A percentile compares a stretch with the other conserved stretches of the same genome.
phyloP scores from a whole-genome alignment of 1,284 basidiomycete species.

The Pterulicium gracile region DNA sequence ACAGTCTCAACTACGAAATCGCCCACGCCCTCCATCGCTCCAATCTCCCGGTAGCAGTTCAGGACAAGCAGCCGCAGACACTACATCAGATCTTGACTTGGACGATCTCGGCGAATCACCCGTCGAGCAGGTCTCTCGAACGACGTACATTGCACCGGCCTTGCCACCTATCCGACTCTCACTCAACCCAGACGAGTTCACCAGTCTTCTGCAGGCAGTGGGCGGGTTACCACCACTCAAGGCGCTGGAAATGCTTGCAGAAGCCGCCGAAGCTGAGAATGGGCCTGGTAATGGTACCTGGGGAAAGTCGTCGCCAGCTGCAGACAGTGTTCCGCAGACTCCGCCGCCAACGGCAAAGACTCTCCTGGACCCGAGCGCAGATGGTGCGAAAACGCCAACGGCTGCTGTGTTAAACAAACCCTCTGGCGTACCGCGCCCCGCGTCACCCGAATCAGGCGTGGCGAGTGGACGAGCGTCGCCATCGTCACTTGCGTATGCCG shows the following conservation, averaged over 20 bases:
- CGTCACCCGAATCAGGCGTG: too few relatives aligned
- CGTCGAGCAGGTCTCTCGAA: slow-evolving; percentile 52
- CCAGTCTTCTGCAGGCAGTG: slow-evolving; percentile 48
- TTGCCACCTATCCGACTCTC: slow-evolving; percentile 77
- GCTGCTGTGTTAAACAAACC: too few relatives aligned
- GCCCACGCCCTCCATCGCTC: too few relatives aligned
- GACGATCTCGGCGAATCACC: slow-evolving; percentile 42
- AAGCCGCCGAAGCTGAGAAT: slow-evolving; percentile 24
- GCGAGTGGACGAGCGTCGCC: too few relatives aligned
- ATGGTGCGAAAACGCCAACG: slow-evolving; percentile 1
- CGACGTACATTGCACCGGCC: slow-evolving; percentile 72
- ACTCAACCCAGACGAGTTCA: slow-evolving; percentile 70
- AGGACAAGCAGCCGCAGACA: slow-evolving; percentile 15
- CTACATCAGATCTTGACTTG: slow-evolving; percentile 25
- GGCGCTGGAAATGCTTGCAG: slow-evolving; percentile 31
- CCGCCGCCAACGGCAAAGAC: slow-evolving; percentile 23
- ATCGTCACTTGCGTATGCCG: too few relatives aligned
- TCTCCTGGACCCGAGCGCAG: slow-evolving; percentile 10
- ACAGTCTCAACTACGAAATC: too few relatives aligned
- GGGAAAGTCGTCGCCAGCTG: too few relatives aligned
- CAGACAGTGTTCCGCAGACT: slow-evolving; percentile 18
- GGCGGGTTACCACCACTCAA: slow-evolving; percentile 31
- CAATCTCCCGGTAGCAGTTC: too few relatives aligned
- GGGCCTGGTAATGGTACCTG: too few relatives aligned
- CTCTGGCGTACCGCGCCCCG: too few relatives aligned